phyloP scores from a whole-genome alignment of 495 filamentous ascomycete species.

The Durotheca rogersii region DNA sequence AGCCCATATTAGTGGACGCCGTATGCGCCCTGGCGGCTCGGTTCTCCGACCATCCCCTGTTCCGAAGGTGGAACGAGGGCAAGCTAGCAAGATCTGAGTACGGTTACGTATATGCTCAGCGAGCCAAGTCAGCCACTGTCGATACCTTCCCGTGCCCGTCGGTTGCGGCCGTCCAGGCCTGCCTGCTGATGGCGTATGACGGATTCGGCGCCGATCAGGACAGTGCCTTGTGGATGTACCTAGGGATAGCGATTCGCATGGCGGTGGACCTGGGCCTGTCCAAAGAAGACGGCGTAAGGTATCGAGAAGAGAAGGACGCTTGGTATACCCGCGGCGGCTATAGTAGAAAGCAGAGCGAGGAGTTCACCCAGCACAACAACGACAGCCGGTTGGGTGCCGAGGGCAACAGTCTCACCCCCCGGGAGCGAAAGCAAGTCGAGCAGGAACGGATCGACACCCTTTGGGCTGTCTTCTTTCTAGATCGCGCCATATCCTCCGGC shows the following conservation, averaged over 20 bases:
- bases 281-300: slow-evolving; percentile 71
- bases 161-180: slow-evolving; percentile 76
- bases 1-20: slow-evolving; percentile 82
- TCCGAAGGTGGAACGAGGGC: slow-evolving; percentile 59
- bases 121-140: slow-evolving; percentile 70
- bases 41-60: slow-evolving; percentile 70
- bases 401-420: slow-evolving; percentile 43
- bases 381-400: slow-evolving; percentile 43
- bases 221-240: slow-evolving; percentile 87
- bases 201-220: slow-evolving; percentile 83
- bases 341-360: slow-evolving; percentile 36
- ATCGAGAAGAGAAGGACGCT: slow-evolving; percentile 59
- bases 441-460: slow-evolving; percentile 79
- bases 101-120: slow-evolving; percentile 73
- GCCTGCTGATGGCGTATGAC: slow-evolving; percentile 78
- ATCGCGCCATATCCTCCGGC: slow-evolving; percentile 80
- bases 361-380: slow-evolving; percentile 34
- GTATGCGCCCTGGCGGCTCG: slow-evolving; percentile 77
- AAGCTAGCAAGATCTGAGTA: slow-evolving; percentile 57
- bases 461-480: slow-evolving; percentile 84
- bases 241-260: slow-evolving; percentile 83
- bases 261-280: slow-evolving; percentile 80
- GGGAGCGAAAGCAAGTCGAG: slow-evolving; percentile 61
- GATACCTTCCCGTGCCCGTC: slow-evolving; percentile 78
- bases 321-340: slow-evolving; percentile 46